These are phyloP conservation scores for Trichoderma sp. DNA, from an alignment of 2,329 filamentous ascomycete genomes.

Conservation along the genomic window DNA sequence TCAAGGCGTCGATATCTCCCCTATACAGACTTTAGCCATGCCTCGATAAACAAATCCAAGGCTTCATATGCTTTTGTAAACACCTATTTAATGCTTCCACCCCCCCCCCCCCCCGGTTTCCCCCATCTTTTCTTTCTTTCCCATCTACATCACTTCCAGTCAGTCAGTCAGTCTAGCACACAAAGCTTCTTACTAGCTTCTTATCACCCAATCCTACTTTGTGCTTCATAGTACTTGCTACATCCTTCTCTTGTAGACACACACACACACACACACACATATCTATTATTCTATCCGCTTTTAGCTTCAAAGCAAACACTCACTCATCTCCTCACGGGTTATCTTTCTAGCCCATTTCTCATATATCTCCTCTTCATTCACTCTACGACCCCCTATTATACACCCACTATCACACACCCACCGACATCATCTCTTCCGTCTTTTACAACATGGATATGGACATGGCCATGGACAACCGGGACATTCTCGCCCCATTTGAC, in stretches of 20 bases:
- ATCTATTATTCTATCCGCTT: neutral
- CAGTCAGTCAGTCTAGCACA: neutral
- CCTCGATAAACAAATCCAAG: neutral
- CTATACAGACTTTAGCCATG: neutral
- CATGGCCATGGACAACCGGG: neutral
- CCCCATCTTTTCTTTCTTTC: neutral
- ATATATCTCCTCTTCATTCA: neutral
- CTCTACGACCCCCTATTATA: neutral
- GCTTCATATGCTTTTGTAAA: neutral
- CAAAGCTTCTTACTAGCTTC: neutral
- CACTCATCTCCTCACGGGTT: neutral
- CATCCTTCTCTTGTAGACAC: neutral
- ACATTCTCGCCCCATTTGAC: neutral
- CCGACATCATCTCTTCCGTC: neutral
- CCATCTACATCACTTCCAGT: neutral
- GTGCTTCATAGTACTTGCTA: neutral
- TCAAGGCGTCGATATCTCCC: neutral
- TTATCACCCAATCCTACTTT: neutral
- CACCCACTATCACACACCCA: neutral
- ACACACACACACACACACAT: neutral
- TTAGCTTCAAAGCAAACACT: neutral
- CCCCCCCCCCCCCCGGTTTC: neutral
- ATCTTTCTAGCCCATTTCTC: neutral
- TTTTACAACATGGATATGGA: neutral
- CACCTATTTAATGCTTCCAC: neutral